Evolutionary conservation across 139 green algal species (phyloP), one percentile per base, ranked within the genome.

Genomic region (Asterochloris sp.): DNA sequence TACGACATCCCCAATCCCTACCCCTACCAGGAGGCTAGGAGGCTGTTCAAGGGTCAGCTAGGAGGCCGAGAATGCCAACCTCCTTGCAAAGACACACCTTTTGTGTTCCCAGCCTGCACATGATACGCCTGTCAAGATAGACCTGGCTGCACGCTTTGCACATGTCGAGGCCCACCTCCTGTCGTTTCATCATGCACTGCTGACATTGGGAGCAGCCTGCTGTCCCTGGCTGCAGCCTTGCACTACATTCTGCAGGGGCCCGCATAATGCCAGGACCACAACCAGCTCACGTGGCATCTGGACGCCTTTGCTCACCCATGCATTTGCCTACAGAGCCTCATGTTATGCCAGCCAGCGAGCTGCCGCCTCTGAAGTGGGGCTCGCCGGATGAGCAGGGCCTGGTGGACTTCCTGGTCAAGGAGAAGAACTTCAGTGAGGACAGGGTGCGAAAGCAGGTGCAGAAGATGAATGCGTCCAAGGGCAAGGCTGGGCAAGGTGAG

Each of bases 351-450:
- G 80, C 80, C 38, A 86, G 91, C 13, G 78, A 91, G 54, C 47
- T 95, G 23, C 90, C 92, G 12, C 21, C 85, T 6, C 75, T 98
- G 29, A 98, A 98, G 81, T 99, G 96, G 96, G 89, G 21, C 15
- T 81, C 86, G 11, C 92, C 94, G 0, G 96, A 99, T 86, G 92
- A 94, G 89, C 96, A 99, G 76, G 96, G 90, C 0, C 69, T 99
- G 0, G 88, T 98, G 10, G 67, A 93, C 19, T 99, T 98, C 82
- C 86, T 99, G 67, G 94, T 98, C 23, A 81, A 91, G 27, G 96
- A 99, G 81, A 99, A 98, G 81, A 89, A 85, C 61, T 99, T 99
- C 90, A 95, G 90, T 79, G 92, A 98, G 82, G 94, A 99, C 13
- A 87, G 97, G 17, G 87, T 99, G 23, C 89, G 92, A 29, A 89